Conservation (phyloP, 805 yeast genomes). For the Yamadazyma insecticola region DNA sequence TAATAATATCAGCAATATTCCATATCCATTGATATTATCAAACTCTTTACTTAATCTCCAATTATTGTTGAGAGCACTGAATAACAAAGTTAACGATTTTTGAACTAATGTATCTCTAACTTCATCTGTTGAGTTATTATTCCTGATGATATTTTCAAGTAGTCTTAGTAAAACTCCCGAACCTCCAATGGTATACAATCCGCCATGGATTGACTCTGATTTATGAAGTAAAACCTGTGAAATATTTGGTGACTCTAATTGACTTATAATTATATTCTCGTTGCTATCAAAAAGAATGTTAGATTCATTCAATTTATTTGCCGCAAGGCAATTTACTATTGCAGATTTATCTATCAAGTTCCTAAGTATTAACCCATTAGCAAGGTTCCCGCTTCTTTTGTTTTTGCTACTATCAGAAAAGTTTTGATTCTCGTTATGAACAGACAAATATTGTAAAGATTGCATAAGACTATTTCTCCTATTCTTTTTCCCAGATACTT, state of each 20-base stretch:
- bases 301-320: slow-evolving; percentile 12
- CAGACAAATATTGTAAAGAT: slow-evolving; percentile 3
- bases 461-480: slow-evolving; percentile 9
- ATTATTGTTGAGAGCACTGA: slow-evolving; percentile 40
- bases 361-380: slow-evolving; percentile 7
- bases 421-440: background rate
- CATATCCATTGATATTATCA: slow-evolving; percentile 58
- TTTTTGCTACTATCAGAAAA: background rate
- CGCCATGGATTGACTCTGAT: slow-evolving; percentile 22
- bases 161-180: slow-evolving; percentile 41
- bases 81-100: slow-evolving; percentile 34
- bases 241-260: slow-evolving; percentile 6
- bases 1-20: slow-evolving; percentile 50
- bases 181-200: slow-evolving; percentile 49
- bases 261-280: slow-evolving; percentile 8
- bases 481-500: slow-evolving; percentile 13
- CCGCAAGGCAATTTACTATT: slow-evolving; percentile 10
- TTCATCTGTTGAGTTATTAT: background rate
- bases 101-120: slow-evolving; percentile 17
- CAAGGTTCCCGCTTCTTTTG: slow-evolving; percentile 2
- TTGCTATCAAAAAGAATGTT: slow-evolving; percentile 18
- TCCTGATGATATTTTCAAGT: slow-evolving; percentile 37
- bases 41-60: slow-evolving; percentile 54
- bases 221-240: slow-evolving; percentile 16
- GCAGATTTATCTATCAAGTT: slow-evolving; percentile 11